A percentile compares a stretch with the other conserved stretches of the same genome.
phyloP scores from a whole-genome alignment of 129 eudicot species.

The Solidago caesia region DNA sequence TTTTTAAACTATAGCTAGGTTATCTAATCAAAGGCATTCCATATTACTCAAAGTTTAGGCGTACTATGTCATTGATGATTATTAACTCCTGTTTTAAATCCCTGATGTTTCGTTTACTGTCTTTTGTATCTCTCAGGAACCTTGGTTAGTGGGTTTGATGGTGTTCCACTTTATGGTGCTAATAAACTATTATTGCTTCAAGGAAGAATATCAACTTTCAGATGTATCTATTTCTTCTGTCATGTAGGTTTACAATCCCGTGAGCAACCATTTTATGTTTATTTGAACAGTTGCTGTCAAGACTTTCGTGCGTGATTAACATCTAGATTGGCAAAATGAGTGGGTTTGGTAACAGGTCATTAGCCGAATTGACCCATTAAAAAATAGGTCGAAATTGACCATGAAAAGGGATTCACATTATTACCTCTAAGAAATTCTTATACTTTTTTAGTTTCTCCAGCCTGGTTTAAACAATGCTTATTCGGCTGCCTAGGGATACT shows the following conservation, averaged over 20 bases:
- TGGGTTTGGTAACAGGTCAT: neutral
- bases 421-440: neutral
- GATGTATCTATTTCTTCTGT: constrained; percentile 85
- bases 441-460: neutral
- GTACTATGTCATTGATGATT: constrained; percentile 10
- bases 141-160: constrained; percentile 78
- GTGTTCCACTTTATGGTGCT: constrained; percentile 61
- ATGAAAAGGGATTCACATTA: neutral
- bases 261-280: neutral
- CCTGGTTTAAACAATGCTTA: neutral
- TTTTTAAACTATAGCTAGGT: neutral
- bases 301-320: neutral
- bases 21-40: neutral
- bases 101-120: neutral
- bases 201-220: constrained; percentile 90
- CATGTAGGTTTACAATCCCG: constrained; percentile 50
- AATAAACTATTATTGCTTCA: constrained; percentile 50
- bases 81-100: neutral
- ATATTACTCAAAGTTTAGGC: neutral
- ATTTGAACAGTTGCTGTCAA: neutral
- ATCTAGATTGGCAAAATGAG: constrained; percentile 1
- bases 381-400: neutral
- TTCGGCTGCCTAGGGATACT: neutral
- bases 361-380: neutral
- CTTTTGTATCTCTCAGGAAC: constrained; percentile 57